Conservation (phyloP, 2,329 filamentous ascomycete species). For the Xylaria sp. region DNA sequence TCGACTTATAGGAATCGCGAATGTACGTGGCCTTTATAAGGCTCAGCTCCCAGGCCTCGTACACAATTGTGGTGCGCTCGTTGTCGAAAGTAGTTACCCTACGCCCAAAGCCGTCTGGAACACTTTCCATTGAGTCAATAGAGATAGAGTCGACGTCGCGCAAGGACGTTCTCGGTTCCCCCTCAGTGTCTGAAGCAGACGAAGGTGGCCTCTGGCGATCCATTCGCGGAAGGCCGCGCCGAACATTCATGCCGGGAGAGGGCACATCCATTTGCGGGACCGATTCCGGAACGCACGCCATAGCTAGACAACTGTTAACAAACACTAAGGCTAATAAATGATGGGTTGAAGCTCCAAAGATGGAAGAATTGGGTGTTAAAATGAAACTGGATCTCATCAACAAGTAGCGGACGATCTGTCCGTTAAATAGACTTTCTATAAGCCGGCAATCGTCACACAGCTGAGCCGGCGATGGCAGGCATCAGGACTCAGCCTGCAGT, state of each 20-base stretch:
- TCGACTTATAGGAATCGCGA: conserved; percentile 23
- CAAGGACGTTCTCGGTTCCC: background rate
- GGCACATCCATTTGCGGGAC: background rate
- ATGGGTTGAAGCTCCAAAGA: background rate
- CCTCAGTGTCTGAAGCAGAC: background rate
- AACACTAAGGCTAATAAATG: background rate
- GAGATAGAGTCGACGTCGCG: conserved; percentile 30
- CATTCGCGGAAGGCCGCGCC: background rate
- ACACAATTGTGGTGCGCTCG: conserved; percentile 23
- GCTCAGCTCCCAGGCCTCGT: conserved; percentile 35
- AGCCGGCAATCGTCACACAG: background rate
- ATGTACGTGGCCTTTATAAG: conserved; percentile 7
- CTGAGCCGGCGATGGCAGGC: background rate
- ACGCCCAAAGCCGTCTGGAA: conserved; percentile 20
- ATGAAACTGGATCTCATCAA: background rate
- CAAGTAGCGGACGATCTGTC: background rate
- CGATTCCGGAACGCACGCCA: conserved; percentile 7
- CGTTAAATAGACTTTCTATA: conserved; percentile 1
- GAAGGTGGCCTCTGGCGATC: conserved; percentile 1
- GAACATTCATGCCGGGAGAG: background rate
- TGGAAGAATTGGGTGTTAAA: background rate
- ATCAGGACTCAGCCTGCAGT: conserved; percentile 21
- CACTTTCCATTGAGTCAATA: conserved; percentile 20
- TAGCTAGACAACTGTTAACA: background rate
- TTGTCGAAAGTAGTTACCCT: conserved; percentile 23